A percentile compares a stretch with the other conserved stretches of the same genome.
phyloP scores from a whole-genome alignment of 2,329 filamentous ascomycete species.

The Arthrobotrys sinensis region DNA sequence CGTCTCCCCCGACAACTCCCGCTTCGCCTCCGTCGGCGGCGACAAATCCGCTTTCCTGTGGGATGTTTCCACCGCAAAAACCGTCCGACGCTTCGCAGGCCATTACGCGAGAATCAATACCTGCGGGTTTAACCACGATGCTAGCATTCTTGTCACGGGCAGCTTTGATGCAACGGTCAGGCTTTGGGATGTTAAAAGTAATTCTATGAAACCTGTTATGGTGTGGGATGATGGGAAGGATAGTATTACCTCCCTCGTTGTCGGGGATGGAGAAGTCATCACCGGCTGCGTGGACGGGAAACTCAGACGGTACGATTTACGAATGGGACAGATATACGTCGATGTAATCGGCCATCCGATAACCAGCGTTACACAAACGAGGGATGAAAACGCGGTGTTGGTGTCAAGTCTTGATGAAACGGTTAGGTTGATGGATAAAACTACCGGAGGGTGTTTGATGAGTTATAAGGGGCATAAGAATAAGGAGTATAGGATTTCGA shows the following conservation, averaged over 20 bases:
- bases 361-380: slow-evolving; percentile 61
- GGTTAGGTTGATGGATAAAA: slow-evolving; percentile 64
- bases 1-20: slow-evolving; percentile 82
- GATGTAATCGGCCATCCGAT: slow-evolving; percentile 63
- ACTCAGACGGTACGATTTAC: slow-evolving; percentile 63
- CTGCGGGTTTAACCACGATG: slow-evolving; percentile 83
- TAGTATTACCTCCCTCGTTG: slow-evolving; percentile 70
- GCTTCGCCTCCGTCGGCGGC: slow-evolving; percentile 88
- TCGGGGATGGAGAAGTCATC: slow-evolving; percentile 76
- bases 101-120: slow-evolving; percentile 83
- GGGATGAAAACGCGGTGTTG: slow-evolving; percentile 63
- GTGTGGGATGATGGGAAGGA: slow-evolving; percentile 67
- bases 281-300: slow-evolving; percentile 64
- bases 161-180: slow-evolving; percentile 93
- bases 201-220: slow-evolving; percentile 71
- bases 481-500: slow-evolving; percentile 62
- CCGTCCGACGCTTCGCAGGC: slow-evolving; percentile 81
- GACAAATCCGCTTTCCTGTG: slow-evolving; percentile 93
- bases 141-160: slow-evolving; percentile 85
- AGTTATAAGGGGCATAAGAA: slow-evolving; percentile 64
- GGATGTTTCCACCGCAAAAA: slow-evolving; percentile 88
- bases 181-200: slow-evolving; percentile 87
- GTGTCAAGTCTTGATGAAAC: slow-evolving; percentile 62
- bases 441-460: slow-evolving; percentile 63
- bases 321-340: slow-evolving; percentile 64